A percentile compares a stretch with the other conserved stretches of the same genome.
Evolutionary conservation across 805 yeast species (phyloP).

Genomic region (Wickerhamiella vanderwaltii): DNA sequence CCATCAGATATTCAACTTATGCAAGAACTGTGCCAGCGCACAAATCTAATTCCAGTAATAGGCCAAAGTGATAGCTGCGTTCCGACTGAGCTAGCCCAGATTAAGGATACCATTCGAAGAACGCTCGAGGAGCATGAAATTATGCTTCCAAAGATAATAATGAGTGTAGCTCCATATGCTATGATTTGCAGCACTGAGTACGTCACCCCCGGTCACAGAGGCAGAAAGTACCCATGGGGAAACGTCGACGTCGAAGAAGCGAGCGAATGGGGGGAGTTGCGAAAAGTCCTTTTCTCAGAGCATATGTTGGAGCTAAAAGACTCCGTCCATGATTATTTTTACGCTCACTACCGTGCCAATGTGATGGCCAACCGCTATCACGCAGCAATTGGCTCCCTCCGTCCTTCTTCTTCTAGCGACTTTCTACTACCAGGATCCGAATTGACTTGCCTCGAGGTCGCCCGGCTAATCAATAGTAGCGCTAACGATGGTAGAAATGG

Average conservation of each 20-base stretch:
- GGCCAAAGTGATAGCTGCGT: not conserved
- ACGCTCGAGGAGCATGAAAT: not conserved
- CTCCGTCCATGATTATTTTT: not conserved
- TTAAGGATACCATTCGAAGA: not conserved
- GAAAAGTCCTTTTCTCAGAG: not conserved
- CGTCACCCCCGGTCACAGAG: not conserved
- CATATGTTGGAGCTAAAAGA: not conserved
- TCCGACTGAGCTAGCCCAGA: not conserved
- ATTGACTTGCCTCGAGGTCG: not conserved
- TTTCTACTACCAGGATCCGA: not conserved
- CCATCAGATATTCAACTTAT: not conserved
- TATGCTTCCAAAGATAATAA: not conserved
- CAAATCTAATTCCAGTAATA: constrained; percentile 2
- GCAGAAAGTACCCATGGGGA: constrained; percentile 1
- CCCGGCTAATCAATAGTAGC: not conserved
- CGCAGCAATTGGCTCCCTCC: not conserved
- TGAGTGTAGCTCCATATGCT: not conserved
- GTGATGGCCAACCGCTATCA: not conserved
- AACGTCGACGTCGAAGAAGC: not conserved
- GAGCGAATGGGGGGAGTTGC: not conserved
- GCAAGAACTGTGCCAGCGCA: not conserved
- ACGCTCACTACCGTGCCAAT: not conserved
- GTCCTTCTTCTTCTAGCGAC: not conserved
- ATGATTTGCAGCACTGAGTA: not conserved
- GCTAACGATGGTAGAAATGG: not conserved